Evolutionary conservation across 2,329 filamentous ascomycete genomes (phyloP).

Genomic region (Cladosporium sp.): DNA sequence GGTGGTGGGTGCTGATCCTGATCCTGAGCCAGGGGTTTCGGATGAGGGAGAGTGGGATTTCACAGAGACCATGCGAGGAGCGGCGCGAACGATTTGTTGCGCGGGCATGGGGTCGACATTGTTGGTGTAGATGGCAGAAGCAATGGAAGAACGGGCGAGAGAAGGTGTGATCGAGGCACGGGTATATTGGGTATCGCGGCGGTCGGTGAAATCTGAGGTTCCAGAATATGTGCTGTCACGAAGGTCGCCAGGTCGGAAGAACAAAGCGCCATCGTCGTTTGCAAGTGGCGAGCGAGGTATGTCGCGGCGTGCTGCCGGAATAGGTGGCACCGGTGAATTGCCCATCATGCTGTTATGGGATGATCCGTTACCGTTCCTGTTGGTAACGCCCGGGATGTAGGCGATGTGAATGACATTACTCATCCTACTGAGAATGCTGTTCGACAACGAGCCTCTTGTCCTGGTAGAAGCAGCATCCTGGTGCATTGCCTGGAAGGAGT

Average conservation of each 20-base stretch:
- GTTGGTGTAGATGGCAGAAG: slow-evolving; percentile 90
- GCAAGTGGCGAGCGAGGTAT: slow-evolving; percentile 52
- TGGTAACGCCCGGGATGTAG: slow-evolving; percentile 95
- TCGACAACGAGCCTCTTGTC: slow-evolving; percentile 78
- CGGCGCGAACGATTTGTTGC: slow-evolving; percentile 80
- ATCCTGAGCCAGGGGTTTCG: background rate
- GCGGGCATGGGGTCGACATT: slow-evolving; percentile 80
- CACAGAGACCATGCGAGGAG: slow-evolving; percentile 90
- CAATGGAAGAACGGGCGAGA: slow-evolving; percentile 58
- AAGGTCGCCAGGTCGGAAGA: slow-evolving; percentile 87
- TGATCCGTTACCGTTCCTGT: slow-evolving; percentile 67
- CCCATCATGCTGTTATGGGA: slow-evolving; percentile 25
- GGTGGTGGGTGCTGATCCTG: background rate
- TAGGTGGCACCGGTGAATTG: slow-evolving; percentile 71
- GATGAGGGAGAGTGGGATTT: slow-evolving; percentile 41
- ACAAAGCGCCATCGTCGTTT: slow-evolving; percentile 69
- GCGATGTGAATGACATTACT: slow-evolving; percentile 99
- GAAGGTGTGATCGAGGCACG: slow-evolving; percentile 48
- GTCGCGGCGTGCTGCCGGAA: slow-evolving; percentile 56
- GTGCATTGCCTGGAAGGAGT: slow-evolving; percentile 54
- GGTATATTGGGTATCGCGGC: slow-evolving; percentile 34
- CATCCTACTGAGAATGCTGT: slow-evolving; percentile 88
- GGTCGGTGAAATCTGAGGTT: slow-evolving; percentile 50
- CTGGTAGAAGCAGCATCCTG: slow-evolving; percentile 72
- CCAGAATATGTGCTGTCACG: slow-evolving; percentile 88